Base-by-base conservation (phyloP, 2,329 filamentous ascomycete genomes). In the Stachybotrys echinatus region DNA sequence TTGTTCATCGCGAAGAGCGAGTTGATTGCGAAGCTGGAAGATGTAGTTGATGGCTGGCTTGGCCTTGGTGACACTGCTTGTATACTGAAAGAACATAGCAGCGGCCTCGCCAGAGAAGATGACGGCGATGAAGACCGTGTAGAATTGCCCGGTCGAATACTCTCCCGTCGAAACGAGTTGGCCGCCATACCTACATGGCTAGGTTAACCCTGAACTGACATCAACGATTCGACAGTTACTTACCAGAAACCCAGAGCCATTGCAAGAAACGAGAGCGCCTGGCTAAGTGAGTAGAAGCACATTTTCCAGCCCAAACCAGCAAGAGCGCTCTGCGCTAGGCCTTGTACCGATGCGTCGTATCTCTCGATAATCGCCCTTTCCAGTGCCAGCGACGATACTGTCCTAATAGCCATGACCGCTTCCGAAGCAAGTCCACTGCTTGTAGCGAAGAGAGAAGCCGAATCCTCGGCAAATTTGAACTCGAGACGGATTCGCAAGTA, bases 11-110 rank as follows among this genome's bases (percentile, higher is more conserved):
- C 57, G 56, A 3, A 66, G 59, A 19, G 63, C 54, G 5, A 63
- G 50, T 34, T 64, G 56, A 8, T 54, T 55, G 6, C 70, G 63
- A 21, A 77, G 67, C 43, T 62, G 59, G 53, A 77, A 64, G 54
- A 79, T 72, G 57, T 76, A 76, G 62, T 77, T 77, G 34, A 74
- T 74, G 4, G 74, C 72, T 1, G 65, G 62, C 27, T 67, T 64
- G 1, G 74, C 76, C 55, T 77, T 77, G 48, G 74, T 79, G 48
- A 83, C 70, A 53, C 72, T 77, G 4, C 75, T 76, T 3, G 71
- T 71, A 54, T 76, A 74, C 43, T 75, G 66, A 56, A 75, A 75
- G n/a, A 75, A 54, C 39, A 59, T 53, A 3, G 69, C 67, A 3
- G 71, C 65, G 5, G 70, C 65, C 65, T 75, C 66, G 4, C 67